Evolutionary conservation across 1,139 yeast species (phyloP).

Genomic region (Scheffersomyces segobiensis): DNA sequence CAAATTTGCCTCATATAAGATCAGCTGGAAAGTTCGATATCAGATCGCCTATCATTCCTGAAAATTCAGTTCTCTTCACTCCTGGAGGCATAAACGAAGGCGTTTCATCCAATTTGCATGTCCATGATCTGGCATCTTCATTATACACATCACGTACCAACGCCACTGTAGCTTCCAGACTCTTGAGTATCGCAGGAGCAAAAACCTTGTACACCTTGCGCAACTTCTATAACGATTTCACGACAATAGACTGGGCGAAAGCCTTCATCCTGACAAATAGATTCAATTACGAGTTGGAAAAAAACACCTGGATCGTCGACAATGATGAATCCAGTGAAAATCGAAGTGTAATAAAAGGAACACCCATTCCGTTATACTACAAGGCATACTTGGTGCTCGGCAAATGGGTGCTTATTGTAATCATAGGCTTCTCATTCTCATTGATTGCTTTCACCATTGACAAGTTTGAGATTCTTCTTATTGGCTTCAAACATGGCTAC

Average conservation of each 20-base stretch:
- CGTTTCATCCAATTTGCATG: not conserved
- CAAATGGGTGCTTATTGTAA: slow-evolving; percentile 52
- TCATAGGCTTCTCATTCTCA: slow-evolving; percentile 52
- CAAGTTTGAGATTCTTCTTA: slow-evolving; percentile 48
- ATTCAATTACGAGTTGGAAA: slow-evolving; percentile 39
- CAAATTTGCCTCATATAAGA: not conserved
- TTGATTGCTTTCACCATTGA: slow-evolving; percentile 55
- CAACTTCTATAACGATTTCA: slow-evolving; percentile 59
- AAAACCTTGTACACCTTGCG: slow-evolving; percentile 22
- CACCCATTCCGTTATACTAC: slow-evolving; percentile 23
- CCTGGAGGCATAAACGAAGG: not conserved
- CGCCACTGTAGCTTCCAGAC: slow-evolving; percentile 18
- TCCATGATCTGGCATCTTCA: slow-evolving; percentile 2
- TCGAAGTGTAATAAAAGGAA: not conserved
- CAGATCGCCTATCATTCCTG: not conserved
- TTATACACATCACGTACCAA: slow-evolving; percentile 18
- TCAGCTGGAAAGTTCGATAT: not conserved
- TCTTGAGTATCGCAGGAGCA: slow-evolving; percentile 17
- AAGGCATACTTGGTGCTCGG: slow-evolving; percentile 29
- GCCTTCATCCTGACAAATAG: slow-evolving; percentile 51
- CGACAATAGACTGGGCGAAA: slow-evolving; percentile 69
- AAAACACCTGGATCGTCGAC: slow-evolving; percentile 26
- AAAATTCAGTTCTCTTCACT: not conserved
- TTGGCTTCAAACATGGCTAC: slow-evolving; percentile 57
- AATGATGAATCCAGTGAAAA: slow-evolving; percentile 1